phyloP scores from a whole-genome alignment of 495 filamentous ascomycete genomes.

The Penicillium turbatum region DNA sequence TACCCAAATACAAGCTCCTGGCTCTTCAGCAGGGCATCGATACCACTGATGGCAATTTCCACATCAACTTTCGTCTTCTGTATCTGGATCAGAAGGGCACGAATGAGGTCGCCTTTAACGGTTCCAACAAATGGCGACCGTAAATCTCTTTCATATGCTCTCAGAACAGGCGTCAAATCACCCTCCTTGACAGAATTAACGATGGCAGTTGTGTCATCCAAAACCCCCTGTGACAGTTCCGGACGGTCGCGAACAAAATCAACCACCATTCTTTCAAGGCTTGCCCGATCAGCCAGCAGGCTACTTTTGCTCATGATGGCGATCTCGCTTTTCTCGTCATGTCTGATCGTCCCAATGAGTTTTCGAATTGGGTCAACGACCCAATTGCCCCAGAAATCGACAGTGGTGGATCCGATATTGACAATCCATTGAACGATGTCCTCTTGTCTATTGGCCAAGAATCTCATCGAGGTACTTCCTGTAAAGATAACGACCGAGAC shows the following conservation, averaged over 20 bases:
- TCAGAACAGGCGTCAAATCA: constrained; percentile 85
- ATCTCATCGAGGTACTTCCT: constrained; percentile 73
- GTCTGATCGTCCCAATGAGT: constrained; percentile 85
- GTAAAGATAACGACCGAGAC: constrained; percentile 59
- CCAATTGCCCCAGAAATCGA: constrained; percentile 96
- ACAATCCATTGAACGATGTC: constrained; percentile 72
- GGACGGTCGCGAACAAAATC: constrained; percentile 85
- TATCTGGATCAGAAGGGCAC: constrained; percentile 89
- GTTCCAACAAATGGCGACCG: constrained; percentile 73
- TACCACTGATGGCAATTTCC: constrained; percentile 90
- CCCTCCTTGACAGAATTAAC: constrained; percentile 77
- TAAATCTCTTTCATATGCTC: constrained; percentile 84
- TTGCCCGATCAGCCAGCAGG: constrained; percentile 80
- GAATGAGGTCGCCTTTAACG: constrained; percentile 77
- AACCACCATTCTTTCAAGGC: constrained; percentile 94
- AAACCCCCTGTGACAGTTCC: constrained; percentile 40
- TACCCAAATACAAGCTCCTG: constrained; percentile 94
- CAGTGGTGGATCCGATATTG: constrained; percentile 66
- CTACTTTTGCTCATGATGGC: constrained; percentile 92
- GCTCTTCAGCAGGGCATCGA: constrained; percentile 86
- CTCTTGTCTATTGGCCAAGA: constrained; percentile 64
- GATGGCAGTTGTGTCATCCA: constrained; percentile 61
- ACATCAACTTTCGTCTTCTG: constrained; percentile 99
- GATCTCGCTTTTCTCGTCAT: constrained; percentile 85
- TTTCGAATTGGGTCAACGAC: constrained; percentile 78